A percentile compares a stretch with the other conserved stretches of the same genome.
These are phyloP conservation scores for Heliamphora pulchella DNA, from an alignment of 179 eudicot species.

Conservation along the genomic window DNA sequence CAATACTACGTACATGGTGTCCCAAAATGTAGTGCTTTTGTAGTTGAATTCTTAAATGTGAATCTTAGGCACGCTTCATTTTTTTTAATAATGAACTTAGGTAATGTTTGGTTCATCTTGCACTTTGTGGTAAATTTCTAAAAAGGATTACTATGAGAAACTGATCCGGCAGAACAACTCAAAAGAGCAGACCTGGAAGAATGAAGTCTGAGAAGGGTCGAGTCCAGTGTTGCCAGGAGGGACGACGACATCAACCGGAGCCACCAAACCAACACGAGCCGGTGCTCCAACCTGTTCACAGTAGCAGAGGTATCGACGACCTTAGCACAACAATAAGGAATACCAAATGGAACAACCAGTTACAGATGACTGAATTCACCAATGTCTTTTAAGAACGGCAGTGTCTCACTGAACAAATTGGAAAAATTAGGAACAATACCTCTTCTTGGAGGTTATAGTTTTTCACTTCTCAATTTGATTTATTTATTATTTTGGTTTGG, in stretches of 20 bases:
- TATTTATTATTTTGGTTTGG: no score
- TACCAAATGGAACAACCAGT: background rate
- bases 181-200: slow-evolving; percentile 61
- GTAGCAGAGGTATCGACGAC: background rate
- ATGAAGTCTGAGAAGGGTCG: slow-evolving; percentile 90
- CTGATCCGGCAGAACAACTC: no score
- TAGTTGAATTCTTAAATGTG: no score
- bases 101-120: no score
- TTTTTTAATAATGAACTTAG: no score
- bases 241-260: slow-evolving; percentile 83
- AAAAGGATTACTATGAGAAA: no score
- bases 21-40: no score
- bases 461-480: no score
- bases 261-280: slow-evolving; percentile 89
- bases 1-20: no score
- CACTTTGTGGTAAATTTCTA: no score
- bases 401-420: background rate
- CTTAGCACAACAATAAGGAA: background rate
- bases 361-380: background rate
- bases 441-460: background rate
- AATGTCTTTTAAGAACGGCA: background rate
- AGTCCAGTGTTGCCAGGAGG: slow-evolving; percentile 97
- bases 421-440: no score
- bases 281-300: slow-evolving; percentile 78
- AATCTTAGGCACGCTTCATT: no score